These are phyloP conservation scores for Atractiella rhizophila DNA, from an alignment of 768 basidiomycete species.

Conservation along the genomic window DNA sequence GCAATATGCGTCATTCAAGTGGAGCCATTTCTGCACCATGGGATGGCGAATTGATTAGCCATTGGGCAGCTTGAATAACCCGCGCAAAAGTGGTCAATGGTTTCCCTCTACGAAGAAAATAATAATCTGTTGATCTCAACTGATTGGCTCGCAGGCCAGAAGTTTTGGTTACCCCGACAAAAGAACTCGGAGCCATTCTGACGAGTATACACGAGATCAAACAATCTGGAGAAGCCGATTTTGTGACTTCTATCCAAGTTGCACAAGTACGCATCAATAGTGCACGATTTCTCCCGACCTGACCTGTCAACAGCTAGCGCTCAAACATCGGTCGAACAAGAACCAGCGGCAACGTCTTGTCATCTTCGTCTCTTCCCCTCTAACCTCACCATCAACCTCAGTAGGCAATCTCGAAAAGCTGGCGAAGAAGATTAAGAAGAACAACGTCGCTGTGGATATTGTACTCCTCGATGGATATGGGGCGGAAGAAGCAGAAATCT, in stretches of 20 bases:
- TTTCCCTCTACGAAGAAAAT: not conserved
- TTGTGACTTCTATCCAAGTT: constrained; percentile 70
- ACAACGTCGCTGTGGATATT: constrained; percentile 86
- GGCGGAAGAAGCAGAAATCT: constrained; percentile 32
- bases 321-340: constrained; percentile 97
- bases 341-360: constrained; percentile 87
- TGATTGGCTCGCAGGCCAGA: constrained; percentile 62
- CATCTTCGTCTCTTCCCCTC: constrained; percentile 73
- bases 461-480: constrained; percentile 55
- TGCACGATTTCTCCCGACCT: not conserved
- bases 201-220: constrained; percentile 49
- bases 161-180: constrained; percentile 84
- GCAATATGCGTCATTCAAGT: not conserved
- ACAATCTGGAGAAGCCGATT: constrained; percentile 58
- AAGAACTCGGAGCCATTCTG: constrained; percentile 77
- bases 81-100: not conserved
- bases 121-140: no score
- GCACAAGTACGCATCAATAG: constrained; percentile 32
- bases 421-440: constrained; percentile 96
- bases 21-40: no score
- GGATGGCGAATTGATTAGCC: not conserved
- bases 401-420: constrained; percentile 40
- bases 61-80: not conserved
- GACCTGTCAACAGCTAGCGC: constrained; percentile 31
- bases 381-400: constrained; percentile 22